Evolutionary conservation across 1,284 basidiomycete species (phyloP).

Genomic region (Cutaneotrichosporon cavernicola): DNA sequence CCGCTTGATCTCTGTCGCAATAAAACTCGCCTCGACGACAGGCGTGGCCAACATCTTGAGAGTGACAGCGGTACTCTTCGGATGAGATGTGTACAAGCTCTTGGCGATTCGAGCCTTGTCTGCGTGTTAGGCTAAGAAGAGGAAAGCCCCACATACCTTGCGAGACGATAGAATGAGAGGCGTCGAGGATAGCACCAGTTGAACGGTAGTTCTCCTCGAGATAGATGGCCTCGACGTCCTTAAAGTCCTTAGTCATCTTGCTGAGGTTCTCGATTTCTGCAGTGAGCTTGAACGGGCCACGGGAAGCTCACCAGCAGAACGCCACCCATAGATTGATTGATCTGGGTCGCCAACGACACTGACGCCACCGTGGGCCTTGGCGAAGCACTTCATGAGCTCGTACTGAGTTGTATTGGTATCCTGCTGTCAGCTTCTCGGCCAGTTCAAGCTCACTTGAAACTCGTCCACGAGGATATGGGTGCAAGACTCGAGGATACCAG

Average conservation of each 20-base stretch:
- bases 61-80: conserved; percentile 61
- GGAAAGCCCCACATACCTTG: conserved; percentile 60
- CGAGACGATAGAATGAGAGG: conserved; percentile 73
- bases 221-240: conserved; percentile 65
- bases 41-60: conserved; percentile 46
- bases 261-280: conserved; percentile 70
- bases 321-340: conserved; percentile 90
- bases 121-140: conserved; percentile 9
- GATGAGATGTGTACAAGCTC: conserved; percentile 70
- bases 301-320: conserved; percentile 61
- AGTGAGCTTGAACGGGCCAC: conserved; percentile 10
- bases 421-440: conserved; percentile 52
- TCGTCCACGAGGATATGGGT: conserved; percentile 84
- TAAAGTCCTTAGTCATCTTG: conserved; percentile 73
- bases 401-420: conserved; percentile 88
- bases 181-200: conserved; percentile 71
- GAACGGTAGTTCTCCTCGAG: conserved; percentile 88
- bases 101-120: conserved; percentile 66
- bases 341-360: conserved; percentile 91
- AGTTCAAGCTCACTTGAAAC: conserved; percentile 60
- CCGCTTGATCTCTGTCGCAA: conserved; percentile 77
- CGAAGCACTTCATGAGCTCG: conserved; percentile 74
- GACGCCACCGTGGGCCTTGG: conserved; percentile 60
- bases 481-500: conserved; percentile 63
- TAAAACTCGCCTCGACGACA: conserved; percentile 64